Conservation (phyloP, 176 grass and related monocot species). For the Phragmites australis region DNA sequence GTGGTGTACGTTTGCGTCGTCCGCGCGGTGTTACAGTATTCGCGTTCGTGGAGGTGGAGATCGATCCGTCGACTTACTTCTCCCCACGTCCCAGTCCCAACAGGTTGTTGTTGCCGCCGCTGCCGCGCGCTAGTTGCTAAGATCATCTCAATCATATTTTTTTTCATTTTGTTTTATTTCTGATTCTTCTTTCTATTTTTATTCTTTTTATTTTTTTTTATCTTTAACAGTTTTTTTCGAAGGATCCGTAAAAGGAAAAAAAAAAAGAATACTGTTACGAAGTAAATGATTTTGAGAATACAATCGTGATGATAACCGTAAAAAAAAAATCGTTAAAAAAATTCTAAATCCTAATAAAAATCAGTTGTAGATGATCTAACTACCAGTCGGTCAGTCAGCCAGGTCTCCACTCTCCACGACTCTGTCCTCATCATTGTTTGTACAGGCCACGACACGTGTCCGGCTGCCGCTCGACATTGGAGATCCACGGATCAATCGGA, state of each 20-base stretch:
- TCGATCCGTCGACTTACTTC: neutral
- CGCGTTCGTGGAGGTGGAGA: slow-evolving; percentile 48
- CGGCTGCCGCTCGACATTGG: slow-evolving; percentile 8
- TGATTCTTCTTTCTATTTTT: no score
- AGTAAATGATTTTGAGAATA: no score
- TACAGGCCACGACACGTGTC: slow-evolving; percentile 19
- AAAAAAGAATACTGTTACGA: no score
- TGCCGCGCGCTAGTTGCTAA: neutral
- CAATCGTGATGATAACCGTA: no score
- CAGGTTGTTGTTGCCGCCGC: slow-evolving; percentile 27
- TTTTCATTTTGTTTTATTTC: no score
- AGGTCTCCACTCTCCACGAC: slow-evolving; percentile 41
- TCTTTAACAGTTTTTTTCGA: no score
- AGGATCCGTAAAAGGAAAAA: no score
- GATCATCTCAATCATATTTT: no score
- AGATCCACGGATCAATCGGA: slow-evolving; percentile 33
- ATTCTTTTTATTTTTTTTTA: no score
- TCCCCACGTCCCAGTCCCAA: slow-evolving; percentile 52
- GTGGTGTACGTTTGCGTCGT: neutral
- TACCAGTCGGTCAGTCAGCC: slow-evolving; percentile 15
- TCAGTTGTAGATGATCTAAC: no score
- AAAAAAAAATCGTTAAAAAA: no score
- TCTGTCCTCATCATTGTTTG: slow-evolving; percentile 26
- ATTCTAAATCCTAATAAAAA: no score
- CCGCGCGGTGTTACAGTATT: slow-evolving; percentile 35